Conservation (phyloP, 805 yeast species). For the Teunomyces funiuensis region DNA sequence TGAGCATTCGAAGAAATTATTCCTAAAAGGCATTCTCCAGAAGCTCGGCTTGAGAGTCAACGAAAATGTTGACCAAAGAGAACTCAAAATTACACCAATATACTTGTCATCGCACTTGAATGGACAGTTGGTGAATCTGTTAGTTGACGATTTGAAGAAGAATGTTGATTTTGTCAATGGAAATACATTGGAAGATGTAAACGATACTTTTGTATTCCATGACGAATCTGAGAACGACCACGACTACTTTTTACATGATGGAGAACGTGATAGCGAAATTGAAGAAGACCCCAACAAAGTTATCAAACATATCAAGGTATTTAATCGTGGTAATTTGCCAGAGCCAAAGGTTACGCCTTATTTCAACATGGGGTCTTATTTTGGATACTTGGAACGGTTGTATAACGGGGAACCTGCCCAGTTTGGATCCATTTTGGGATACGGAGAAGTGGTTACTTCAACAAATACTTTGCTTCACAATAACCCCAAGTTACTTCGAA, state of each 20-base stretch:
- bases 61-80: constrained; percentile 40
- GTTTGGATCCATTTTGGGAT: constrained; percentile 65
- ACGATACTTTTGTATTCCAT: constrained; percentile 57
- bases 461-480: constrained; percentile 77
- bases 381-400: constrained; percentile 35
- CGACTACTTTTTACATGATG: constrained; percentile 13
- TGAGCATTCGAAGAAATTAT: constrained; percentile 51
- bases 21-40: constrained; percentile 55
- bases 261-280: constrained; percentile 19
- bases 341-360: constrained; percentile 60
- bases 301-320: constrained; percentile 53
- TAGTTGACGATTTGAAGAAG: constrained; percentile 41
- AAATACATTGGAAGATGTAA: constrained; percentile 46
- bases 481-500: constrained; percentile 57
- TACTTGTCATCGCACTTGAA: constrained; percentile 46
- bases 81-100: constrained; percentile 72
- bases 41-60: constrained; percentile 73
- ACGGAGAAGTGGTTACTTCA: constrained; percentile 89
- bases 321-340: constrained; percentile 47
- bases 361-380: constrained; percentile 65
- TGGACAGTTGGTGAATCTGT: constrained; percentile 26
- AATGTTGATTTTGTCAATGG: constrained; percentile 34
- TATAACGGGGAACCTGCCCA: constrained; percentile 24
- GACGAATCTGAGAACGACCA: constrained; percentile 30
- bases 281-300: constrained; percentile 55